Percentiles rank a stretch among this genome's conserved stretches.
Evolutionary conservation across 1,139 yeast species (phyloP).

Genomic region (Geotrichum reessii): DNA sequence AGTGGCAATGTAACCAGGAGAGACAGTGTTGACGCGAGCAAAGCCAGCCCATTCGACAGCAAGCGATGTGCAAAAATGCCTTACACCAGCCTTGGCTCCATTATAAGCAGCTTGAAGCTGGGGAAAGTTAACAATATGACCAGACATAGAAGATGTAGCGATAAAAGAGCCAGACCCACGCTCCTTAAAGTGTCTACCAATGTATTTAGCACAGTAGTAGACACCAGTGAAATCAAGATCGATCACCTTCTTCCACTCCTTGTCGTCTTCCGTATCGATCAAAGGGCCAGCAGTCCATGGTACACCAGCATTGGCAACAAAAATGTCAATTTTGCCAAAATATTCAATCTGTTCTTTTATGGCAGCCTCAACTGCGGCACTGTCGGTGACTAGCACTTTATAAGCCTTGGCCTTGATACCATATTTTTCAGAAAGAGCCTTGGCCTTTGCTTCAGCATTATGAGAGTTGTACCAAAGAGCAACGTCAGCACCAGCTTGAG

Average conservation of each 20-base stretch:
- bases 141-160: slow-evolving; percentile 88
- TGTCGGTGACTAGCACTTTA: slow-evolving; percentile 60
- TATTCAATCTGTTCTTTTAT: slow-evolving; percentile 58
- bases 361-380: slow-evolving; percentile 52
- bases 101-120: slow-evolving; percentile 87
- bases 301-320: slow-evolving; percentile 88
- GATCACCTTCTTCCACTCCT: slow-evolving; percentile 61
- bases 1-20: slow-evolving; percentile 82
- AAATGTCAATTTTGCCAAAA: slow-evolving; percentile 72
- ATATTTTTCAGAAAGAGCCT: slow-evolving; percentile 51
- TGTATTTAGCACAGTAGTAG: slow-evolving; percentile 65
- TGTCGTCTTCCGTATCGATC: slow-evolving; percentile 53
- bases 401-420: slow-evolving; percentile 67
- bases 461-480: slow-evolving; percentile 76
- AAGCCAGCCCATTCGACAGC: slow-evolving; percentile 90
- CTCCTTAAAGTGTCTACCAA: slow-evolving; percentile 67
- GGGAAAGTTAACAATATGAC: slow-evolving; percentile 81
- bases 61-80: slow-evolving; percentile 72
- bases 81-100: slow-evolving; percentile 82
- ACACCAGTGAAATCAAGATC: slow-evolving; percentile 72
- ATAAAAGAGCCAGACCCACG: slow-evolving; percentile 69
- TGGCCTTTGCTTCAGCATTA: slow-evolving; percentile 57
- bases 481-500: slow-evolving; percentile 88
- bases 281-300: slow-evolving; percentile 76
- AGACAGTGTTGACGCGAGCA: slow-evolving; percentile 78